Conservation (phyloP, 1,139 yeast genomes). For the Protomyces pachydermus region DNA sequence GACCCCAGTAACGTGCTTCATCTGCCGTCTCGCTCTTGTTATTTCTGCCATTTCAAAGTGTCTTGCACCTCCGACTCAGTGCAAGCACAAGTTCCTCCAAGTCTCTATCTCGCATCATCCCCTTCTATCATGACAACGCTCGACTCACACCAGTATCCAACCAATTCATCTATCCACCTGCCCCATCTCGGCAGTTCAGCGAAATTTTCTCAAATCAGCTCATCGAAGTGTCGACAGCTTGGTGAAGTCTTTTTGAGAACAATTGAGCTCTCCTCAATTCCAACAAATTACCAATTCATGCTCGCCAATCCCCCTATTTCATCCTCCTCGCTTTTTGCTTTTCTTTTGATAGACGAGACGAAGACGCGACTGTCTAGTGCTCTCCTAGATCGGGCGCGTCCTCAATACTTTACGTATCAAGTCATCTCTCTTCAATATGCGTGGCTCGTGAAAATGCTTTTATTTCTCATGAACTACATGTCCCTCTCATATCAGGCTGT, state of each 20-base stretch:
- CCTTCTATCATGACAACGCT: neutral
- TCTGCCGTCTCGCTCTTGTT: too few species aligned
- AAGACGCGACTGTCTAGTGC: neutral
- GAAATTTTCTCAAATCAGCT: neutral
- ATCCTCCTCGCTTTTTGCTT: neutral
- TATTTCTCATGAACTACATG: neutral
- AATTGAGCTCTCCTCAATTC: neutral
- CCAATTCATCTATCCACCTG: too few species aligned
- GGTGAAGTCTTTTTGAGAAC: neutral
- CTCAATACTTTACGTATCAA: neutral
- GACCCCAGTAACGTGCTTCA: too few species aligned
- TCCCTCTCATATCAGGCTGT: neutral
- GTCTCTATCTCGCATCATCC: neutral
- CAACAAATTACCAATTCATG: neutral
- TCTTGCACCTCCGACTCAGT: neutral
- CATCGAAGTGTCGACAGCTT: conserved; percentile 1
- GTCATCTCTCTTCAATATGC: neutral
- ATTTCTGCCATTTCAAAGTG: neutral
- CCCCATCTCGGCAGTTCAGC: too few species aligned
- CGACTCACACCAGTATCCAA: neutral
- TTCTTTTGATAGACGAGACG: neutral
- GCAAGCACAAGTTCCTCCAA: neutral
- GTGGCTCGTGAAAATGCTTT: neutral
- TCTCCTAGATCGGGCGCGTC: neutral
- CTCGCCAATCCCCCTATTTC: neutral